Percentiles rank a stretch among this genome's conserved stretches.
phyloP scores from a whole-genome alignment of 768 basidiomycete genomes.

The Dentipellis fragilis region DNA sequence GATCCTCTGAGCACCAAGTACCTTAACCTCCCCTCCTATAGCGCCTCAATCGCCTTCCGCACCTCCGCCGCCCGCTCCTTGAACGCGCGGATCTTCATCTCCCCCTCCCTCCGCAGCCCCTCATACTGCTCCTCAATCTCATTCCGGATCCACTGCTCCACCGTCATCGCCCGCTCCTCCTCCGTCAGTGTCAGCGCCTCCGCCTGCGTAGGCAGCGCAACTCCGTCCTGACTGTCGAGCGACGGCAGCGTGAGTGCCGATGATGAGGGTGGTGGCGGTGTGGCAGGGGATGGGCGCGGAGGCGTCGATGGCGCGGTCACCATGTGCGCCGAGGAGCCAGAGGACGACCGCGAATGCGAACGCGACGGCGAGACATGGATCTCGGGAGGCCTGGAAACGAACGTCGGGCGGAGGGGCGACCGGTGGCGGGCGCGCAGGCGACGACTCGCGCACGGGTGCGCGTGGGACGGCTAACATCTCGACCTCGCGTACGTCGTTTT shows the following conservation, averaged over 20 bases:
- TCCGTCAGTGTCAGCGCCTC: conserved; percentile 32
- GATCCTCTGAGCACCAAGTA: neutral
- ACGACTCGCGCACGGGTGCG: neutral
- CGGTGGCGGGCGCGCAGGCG: neutral
- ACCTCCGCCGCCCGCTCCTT: conserved; percentile 30
- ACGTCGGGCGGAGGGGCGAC: neutral
- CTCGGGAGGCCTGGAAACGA: neutral
- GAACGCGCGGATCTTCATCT: conserved; percentile 38
- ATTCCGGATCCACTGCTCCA: conserved; percentile 75
- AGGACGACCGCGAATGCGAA: neutral
- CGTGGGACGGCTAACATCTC: neutral
- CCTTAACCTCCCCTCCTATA: conserved; percentile 2
- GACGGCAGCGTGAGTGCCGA: conserved; percentile 8
- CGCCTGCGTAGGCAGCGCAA: conserved; percentile 14
- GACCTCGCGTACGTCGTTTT: neutral
- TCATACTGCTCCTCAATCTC: conserved; percentile 66
- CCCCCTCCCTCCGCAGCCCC: conserved; percentile 42
- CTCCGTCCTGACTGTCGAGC: conserved; percentile 3
- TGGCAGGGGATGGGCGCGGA: neutral
- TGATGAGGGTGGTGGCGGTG: conserved; percentile 10
- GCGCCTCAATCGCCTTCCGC: conserved; percentile 24
- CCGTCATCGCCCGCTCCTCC: conserved; percentile 65
- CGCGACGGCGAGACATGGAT: neutral
- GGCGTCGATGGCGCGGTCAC: neutral
- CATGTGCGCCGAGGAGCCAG: neutral